phyloP scores from a whole-genome alignment of 73 alveolate species.

The Halteria grandinella region DNA sequence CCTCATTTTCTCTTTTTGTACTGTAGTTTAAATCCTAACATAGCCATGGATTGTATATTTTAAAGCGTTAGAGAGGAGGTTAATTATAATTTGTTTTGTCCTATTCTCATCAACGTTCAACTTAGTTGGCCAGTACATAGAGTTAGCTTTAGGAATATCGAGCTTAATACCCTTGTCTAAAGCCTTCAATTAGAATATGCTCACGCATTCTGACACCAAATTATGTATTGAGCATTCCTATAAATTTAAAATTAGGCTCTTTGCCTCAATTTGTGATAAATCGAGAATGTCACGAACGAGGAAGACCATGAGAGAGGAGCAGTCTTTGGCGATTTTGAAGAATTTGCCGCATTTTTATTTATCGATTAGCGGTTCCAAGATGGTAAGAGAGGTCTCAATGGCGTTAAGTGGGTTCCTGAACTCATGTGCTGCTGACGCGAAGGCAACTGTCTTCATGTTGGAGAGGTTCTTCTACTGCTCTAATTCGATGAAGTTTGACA shows the following conservation, averaged over 20 bases:
- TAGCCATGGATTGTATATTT: slow-evolving; percentile 52
- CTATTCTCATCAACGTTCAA: slow-evolving; percentile 35
- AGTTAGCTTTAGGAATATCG: neutral
- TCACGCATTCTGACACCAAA: neutral
- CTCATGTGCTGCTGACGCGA: slow-evolving; percentile 71
- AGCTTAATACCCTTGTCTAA: neutral
- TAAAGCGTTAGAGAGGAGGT: slow-evolving; percentile 47
- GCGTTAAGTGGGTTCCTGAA: slow-evolving; percentile 63
- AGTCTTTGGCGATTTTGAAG: slow-evolving; percentile 14
- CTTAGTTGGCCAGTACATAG: neutral
- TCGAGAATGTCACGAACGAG: slow-evolving; percentile 31
- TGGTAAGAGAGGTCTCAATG: slow-evolving; percentile 12
- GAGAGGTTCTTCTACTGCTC: slow-evolving; percentile 16
- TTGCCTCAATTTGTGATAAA: slow-evolving; percentile 3
- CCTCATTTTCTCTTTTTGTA: neutral
- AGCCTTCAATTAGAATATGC: slow-evolving; percentile 16
- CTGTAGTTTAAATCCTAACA: slow-evolving; percentile 32
- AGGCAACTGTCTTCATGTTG: slow-evolving; percentile 1
- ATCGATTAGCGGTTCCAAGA: neutral
- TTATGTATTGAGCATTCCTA: neutral
- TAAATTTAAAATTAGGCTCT: slow-evolving; percentile 2
- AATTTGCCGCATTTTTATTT: neutral
- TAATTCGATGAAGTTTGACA: slow-evolving; percentile 18
- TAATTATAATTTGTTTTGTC: slow-evolving; percentile 38
- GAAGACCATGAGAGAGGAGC: slow-evolving; percentile 21